phyloP scores from a whole-genome alignment of 257 asterid genomes.

The Solanum sejunctum region DNA sequence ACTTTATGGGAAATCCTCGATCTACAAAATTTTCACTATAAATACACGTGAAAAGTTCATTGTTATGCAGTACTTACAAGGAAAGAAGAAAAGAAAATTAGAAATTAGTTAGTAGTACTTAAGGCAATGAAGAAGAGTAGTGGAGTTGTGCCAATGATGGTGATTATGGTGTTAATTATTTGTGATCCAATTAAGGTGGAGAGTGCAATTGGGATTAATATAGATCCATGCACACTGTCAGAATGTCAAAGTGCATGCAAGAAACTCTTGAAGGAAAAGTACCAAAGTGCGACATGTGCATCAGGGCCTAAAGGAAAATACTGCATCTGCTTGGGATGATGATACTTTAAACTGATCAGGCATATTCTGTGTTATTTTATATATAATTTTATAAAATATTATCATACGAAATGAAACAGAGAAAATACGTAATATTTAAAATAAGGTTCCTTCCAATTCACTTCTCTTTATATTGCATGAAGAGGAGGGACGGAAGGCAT shows the following conservation, averaged over 20 bases:
- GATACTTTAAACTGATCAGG: neutral
- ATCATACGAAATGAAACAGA: neutral
- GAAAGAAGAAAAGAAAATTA: neutral
- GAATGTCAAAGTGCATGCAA: slow-evolving; percentile 38
- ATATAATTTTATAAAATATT: accelerated
- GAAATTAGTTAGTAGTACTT: neutral
- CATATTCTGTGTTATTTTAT: neutral
- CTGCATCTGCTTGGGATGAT: slow-evolving; percentile 39
- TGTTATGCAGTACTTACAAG: neutral
- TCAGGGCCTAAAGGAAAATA: slow-evolving; percentile 39
- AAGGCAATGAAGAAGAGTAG: neutral
- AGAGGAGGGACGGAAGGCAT: neutral
- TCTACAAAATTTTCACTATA: neutral
- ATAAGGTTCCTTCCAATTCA: neutral
- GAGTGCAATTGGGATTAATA: slow-evolving; percentile 36
- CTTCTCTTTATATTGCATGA: neutral
- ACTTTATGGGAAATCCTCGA: neutral
- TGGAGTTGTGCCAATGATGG: neutral
- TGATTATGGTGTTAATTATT: neutral
- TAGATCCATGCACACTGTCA: slow-evolving; percentile 41
- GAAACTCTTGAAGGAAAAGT: slow-evolving; percentile 22
- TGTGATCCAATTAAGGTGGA: slow-evolving; percentile 24
- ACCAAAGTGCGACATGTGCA: slow-evolving; percentile 37
- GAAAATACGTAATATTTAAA: neutral
- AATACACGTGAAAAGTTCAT: too few species aligned